phyloP scores from a whole-genome alignment of 2,329 filamentous ascomycete genomes.

The Ascochyta clinopodiicola region DNA sequence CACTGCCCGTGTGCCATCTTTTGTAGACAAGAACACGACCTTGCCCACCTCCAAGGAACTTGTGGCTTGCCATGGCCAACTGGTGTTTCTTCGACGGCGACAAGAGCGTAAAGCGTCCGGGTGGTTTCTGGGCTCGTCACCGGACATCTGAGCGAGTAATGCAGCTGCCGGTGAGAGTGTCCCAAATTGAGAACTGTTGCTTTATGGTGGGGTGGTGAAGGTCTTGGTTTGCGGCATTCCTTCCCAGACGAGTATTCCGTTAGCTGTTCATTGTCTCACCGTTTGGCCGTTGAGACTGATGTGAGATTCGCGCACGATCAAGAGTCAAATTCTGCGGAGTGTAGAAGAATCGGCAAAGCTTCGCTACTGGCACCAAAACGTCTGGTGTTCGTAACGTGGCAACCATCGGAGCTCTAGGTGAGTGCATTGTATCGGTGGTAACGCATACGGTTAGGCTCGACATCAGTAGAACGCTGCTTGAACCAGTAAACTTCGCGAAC shows the following conservation, averaged over 20 bases:
- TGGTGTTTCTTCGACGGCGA: constrained; percentile 22
- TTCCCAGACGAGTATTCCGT: constrained; percentile 11
- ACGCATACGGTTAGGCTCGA: constrained; percentile 10
- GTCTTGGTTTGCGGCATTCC: constrained; percentile 19
- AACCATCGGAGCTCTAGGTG: constrained; percentile 6
- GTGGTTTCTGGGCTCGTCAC: constrained; percentile 19
- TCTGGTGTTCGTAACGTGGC: background rate
- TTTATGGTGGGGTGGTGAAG: constrained; percentile 10
- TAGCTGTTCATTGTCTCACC: background rate
- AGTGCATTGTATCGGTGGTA: constrained; percentile 6
- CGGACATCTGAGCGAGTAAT: constrained; percentile 18
- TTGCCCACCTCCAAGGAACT: constrained; percentile 25
- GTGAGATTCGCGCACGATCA: background rate
- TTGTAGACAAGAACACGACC: constrained; percentile 16
- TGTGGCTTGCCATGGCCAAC: constrained; percentile 34
- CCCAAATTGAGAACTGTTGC: constrained; percentile 1
- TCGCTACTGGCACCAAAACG: constrained; percentile 1
- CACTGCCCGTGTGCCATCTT: constrained; percentile 14
- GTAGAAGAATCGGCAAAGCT: background rate
- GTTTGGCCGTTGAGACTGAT: background rate
- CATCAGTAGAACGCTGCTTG: constrained; percentile 9
- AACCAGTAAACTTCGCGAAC: constrained; percentile 1
- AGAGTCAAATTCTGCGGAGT: background rate
- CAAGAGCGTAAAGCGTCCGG: constrained; percentile 25
- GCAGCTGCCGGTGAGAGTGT: constrained; percentile 15